Base-by-base conservation (phyloP, 2,329 filamentous ascomycete species). In the Cordyceps militaris region DNA sequence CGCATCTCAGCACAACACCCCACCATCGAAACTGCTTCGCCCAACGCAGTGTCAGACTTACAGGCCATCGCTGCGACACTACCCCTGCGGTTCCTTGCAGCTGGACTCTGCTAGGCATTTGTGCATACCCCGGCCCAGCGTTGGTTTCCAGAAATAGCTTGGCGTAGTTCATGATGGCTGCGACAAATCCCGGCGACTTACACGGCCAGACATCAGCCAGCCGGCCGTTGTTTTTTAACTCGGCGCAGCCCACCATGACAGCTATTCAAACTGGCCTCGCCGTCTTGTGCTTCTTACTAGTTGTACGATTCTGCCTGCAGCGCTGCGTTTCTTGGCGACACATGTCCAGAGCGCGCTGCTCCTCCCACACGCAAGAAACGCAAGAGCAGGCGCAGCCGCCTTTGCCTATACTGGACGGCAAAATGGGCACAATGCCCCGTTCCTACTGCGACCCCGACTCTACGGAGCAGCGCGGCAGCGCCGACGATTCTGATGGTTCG, bases 341-440 rank as follows among this genome's bases (percentile, higher is more conserved):
- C 28, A 42, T 50, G 23, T 40, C 42, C 51, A 43, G 67, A 72
- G 28, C 36, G 19, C 46, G 36, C 14, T 46, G 30, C 2, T 30
- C 14, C 10, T 56, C 54, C 4, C 6, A 21, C 23, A 23, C 44
- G 8, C 34, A 38, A 38, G 38, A 42, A 32, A 5, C 28, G 16
- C 36, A 53, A 23, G 21, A 36, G 9, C 44, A 48, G 34, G 24
- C 21, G 5, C 34, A 6, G 13, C 36, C 54, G 30, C 19, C 19
- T 4, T 7, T 43, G 36, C 46, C 54, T n/a, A 42, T 24, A 50
- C n/a, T 34, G 6, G 47, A 51, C 34, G 32, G 42, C n/a, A 57
- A 50, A 19, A 57, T 57, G 55, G 21, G 30, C 65, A 66, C 36
- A 75, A 60, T 46, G 65, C 72, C 66, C 6, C 16, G 28, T 26